Evolutionary conservation across 2,329 filamentous ascomycete genomes (phyloP), one percentile per base, ranked within the genome.

Genomic region (Ustulina deusta): DNA sequence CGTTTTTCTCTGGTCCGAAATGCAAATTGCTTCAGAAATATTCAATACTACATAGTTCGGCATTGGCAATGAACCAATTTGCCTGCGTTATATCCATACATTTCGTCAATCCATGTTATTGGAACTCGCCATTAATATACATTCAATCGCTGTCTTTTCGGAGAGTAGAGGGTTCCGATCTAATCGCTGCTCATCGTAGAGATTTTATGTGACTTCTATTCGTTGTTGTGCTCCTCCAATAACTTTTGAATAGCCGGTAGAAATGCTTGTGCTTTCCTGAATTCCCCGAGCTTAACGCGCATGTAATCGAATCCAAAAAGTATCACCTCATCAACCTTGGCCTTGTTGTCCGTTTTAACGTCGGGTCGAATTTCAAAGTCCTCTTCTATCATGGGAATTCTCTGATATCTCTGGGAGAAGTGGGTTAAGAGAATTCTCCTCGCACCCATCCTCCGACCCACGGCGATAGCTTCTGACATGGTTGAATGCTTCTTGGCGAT

Each of bases 341-440:
- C 79, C 74, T 79, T 79, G 27, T 72, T 65, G 72, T 71, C 36
- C 57, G 59, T 60, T 73, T 75, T 9, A 64, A 69, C 61, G 65
- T 80, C 69, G 70, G 64, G 51, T 40, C 29, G 64, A 13, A 71
- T 56, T 38, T 74, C 73, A 22, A 75, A 38, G 48, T 65, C 74
- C 36, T 76, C 73, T 60, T 87, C 83, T 3, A 88, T 79, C 2
- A 85, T 81, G 1, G 87, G 89, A 38, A 89, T 83, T 80, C 95
- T 95, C 74, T 93, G 91, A 79, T 99, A 99, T 7, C 96, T 87
- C 82, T 99, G 96, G 63, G 91, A 94, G 81, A 99, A 99, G 79
- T 99, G 96, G 7, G 96, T 99, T 56, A 99, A 85, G 63, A 99
- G 82, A 17, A 96, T 90, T 17, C 92, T 86, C 71, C 90, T 88